A percentile compares a stretch with the other conserved stretches of the same genome.
phyloP scores from a whole-genome alignment of 371 early-diverging fungal species.

The Mucor saturninus region DNA sequence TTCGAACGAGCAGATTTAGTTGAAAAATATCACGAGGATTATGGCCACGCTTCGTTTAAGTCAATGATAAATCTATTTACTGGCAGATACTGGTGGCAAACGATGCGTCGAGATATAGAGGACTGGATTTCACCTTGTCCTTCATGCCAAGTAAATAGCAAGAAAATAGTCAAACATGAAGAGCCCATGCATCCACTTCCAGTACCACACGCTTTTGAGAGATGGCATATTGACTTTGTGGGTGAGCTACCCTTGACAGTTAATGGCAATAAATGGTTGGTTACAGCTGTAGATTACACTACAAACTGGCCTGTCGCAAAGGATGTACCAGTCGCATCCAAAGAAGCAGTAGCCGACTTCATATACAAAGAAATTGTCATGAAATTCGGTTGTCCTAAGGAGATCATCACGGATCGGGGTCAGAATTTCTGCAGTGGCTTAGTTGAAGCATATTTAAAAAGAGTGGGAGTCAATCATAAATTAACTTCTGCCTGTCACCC shows the following conservation, averaged over 20 bases:
- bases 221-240: conserved; percentile 32
- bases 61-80: conserved; percentile 10
- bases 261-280: conserved; percentile 7
- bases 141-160: conserved; percentile 20
- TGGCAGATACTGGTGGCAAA: conserved; percentile 29
- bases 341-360: conserved; percentile 38
- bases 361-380: conserved; percentile 34
- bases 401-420: conserved; percentile 46
- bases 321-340: conserved; percentile 33
- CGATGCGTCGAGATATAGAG: conserved; percentile 4
- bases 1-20: conserved; percentile 12
- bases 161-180: not conserved
- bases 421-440: conserved; percentile 35
- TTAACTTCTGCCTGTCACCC: too few species aligned
- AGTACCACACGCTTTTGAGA: conserved; percentile 16
- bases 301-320: conserved; percentile 47
- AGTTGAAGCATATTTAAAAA: conserved; percentile 1
- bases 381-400: conserved; percentile 35
- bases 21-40: conserved; percentile 1
- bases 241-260: conserved; percentile 11
- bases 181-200: conserved; percentile 14
- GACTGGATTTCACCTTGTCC: conserved; percentile 21
- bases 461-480: conserved; percentile 3
- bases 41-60: conserved; percentile 7
- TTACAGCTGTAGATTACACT: conserved; percentile 36